These are phyloP conservation scores for Daphne laureola DNA, from an alignment of 441 rosid genomes.

Conservation along the genomic window DNA sequence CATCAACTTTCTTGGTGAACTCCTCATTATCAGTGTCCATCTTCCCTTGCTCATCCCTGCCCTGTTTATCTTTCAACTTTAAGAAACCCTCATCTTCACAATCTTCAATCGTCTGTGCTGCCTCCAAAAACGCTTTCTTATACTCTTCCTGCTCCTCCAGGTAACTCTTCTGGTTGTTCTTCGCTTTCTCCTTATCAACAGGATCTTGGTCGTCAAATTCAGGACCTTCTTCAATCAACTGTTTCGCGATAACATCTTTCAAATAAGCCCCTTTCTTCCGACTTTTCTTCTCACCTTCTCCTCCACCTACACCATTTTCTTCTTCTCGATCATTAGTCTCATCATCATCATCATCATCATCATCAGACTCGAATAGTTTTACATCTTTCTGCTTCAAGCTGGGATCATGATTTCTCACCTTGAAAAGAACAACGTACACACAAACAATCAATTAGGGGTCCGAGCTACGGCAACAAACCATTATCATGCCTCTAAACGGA, in stretches of 20 bases:
- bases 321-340: slow-evolving; percentile 18
- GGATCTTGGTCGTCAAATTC: slow-evolving; percentile 27
- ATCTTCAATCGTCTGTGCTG: slow-evolving; percentile 28
- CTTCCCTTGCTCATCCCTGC: slow-evolving; percentile 23
- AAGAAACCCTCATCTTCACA: slow-evolving; percentile 32
- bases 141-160: slow-evolving; percentile 56
- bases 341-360: slow-evolving; percentile 25
- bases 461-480: slow-evolving; percentile 3
- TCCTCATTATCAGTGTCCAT: slow-evolving; percentile 28
- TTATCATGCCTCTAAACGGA: neutral
- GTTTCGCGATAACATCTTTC: slow-evolving; percentile 67
- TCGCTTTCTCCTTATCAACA: slow-evolving; percentile 5
- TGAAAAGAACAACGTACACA: slow-evolving; percentile 8
- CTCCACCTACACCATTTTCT: slow-evolving; percentile 6
- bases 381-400: slow-evolving; percentile 28
- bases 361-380: slow-evolving; percentile 39
- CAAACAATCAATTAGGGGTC: neutral
- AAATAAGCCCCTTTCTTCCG: slow-evolving; percentile 38
- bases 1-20: slow-evolving; percentile 41
- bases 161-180: slow-evolving; percentile 31
- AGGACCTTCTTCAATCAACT: slow-evolving; percentile 53
- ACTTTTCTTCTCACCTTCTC: slow-evolving; percentile 13
- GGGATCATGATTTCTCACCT: slow-evolving; percentile 48
- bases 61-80: slow-evolving; percentile 27
- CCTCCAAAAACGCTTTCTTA: slow-evolving; percentile 48